Base-by-base conservation (phyloP, 495 filamentous ascomycete genomes). In the Penicillium cosmopolitanum region DNA sequence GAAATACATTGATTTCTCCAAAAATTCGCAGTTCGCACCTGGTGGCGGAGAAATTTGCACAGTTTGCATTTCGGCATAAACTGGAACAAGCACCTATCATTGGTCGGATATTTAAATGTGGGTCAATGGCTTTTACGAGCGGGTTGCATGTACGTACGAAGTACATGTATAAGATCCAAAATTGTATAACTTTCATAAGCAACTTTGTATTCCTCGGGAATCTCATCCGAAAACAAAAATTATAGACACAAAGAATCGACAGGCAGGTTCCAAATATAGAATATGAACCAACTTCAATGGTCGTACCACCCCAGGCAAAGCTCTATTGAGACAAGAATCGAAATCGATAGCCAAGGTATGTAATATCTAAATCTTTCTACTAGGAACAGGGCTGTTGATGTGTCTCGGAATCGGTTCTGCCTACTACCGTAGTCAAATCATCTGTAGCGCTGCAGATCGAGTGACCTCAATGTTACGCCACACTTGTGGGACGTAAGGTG, bases 21-120 rank as follows among this genome's bases (percentile, higher is more conserved):
- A 58, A 63, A 63, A 51, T 63, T 63, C 51, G 28, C 28, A 33
- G 46, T 28, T 23, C 9, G 51, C 51, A 34, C 15, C 18, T 34
- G 28, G 53, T 56, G 55, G 55, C 55, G 25, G 42, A 40, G 25
- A 33, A 19, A 43, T 66, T 66, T 59, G 56, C 50, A 59, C 12
- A 42, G 56, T 63, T 63, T 63, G 60, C 15, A 46, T 19, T 35
- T 16, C 3, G 25, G 28, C 7, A 44, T 16, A 23, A 4, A 4
- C 23, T 44, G 42, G 11, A 33, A 28, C 8, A 35, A n/a, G 10
- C 28, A 21, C 8, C n/a, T 53, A 18, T 50, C n/a, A 59, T 59
- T 54, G 57, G 57, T 19, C 52, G 9, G 23, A 11, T 6, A 15
- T 5, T 15, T 18, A n/a, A 3, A 50, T 44, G 46, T 31, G 46